A percentile compares a stretch with the other conserved stretches of the same genome.
Conservation (phyloP, 2,329 filamentous ascomycete species). For the Tolypocladium cylindrosporum region DNA sequence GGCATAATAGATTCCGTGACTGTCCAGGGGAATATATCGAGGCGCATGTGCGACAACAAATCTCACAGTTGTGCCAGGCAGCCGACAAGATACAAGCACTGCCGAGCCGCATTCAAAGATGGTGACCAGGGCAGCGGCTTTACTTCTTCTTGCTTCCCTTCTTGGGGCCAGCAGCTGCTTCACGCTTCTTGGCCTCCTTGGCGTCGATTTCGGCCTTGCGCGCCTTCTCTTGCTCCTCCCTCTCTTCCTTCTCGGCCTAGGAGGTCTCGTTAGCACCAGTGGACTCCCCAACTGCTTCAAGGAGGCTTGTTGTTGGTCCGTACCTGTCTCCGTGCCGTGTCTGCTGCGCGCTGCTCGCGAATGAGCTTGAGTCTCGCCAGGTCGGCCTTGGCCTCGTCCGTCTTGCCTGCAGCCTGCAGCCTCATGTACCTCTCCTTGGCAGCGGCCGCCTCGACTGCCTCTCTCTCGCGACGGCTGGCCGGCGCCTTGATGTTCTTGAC, state of each 20-base stretch:
- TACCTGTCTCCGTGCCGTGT: slow-evolving; percentile 74
- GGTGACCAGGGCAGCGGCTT: slow-evolving; percentile 3
- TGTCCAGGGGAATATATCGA: background rate
- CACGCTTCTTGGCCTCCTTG: slow-evolving; percentile 45
- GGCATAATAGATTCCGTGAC: background rate
- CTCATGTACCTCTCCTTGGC: slow-evolving; percentile 88
- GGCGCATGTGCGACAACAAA: background rate
- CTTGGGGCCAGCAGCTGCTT: slow-evolving; percentile 39
- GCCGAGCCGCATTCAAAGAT: background rate
- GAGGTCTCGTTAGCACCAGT: background rate
- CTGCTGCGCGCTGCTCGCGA: slow-evolving; percentile 75
- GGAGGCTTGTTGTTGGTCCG: background rate
- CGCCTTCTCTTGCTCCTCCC: slow-evolving; percentile 38
- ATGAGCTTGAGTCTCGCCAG: slow-evolving; percentile 74
- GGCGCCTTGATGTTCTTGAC: slow-evolving; percentile 44
- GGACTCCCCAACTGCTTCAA: background rate
- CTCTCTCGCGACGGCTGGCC: slow-evolving; percentile 43
- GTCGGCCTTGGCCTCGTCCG: slow-evolving; percentile 87
- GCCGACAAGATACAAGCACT: background rate
- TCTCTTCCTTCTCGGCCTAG: slow-evolving; percentile 50
- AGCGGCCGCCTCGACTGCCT: slow-evolving; percentile 78
- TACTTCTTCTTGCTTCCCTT: slow-evolving; percentile 39
- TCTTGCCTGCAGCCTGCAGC: slow-evolving; percentile 89
- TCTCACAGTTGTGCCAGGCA: background rate
- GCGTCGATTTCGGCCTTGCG: slow-evolving; percentile 42